These are phyloP conservation scores for Mortierella sp. DNA, from an alignment of 371 early-diverging fungal genomes.

Conservation along the genomic window DNA sequence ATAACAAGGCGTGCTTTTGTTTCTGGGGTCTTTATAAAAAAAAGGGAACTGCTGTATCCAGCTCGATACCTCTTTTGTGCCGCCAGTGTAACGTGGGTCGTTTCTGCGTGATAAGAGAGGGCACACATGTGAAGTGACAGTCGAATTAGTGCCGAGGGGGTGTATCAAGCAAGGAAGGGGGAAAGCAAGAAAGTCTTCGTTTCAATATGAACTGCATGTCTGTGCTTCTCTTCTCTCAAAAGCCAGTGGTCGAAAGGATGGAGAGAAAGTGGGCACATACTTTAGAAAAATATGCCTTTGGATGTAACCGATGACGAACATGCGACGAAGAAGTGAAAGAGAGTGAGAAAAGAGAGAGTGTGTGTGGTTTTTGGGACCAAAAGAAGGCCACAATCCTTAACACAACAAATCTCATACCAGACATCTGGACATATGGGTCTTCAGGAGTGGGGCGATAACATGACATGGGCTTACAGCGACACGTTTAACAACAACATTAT, in stretches of 20 bases:
- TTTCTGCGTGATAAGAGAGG: not conserved
- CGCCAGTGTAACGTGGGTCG: slow-evolving; percentile 7
- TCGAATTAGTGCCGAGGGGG: slow-evolving; percentile 5
- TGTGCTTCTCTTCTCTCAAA: slow-evolving; percentile 1
- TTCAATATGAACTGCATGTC: slow-evolving; percentile 8
- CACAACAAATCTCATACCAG: not conserved
- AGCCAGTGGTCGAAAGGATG: not conserved
- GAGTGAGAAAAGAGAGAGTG: not conserved
- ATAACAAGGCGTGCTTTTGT: slow-evolving; percentile 3
- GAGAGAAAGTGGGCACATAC: not conserved
- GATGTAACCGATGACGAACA: slow-evolving; percentile 1
- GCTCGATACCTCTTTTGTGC: not conserved
- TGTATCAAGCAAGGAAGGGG: not conserved
- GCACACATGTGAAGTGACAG: not conserved
- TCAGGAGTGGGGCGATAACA: slow-evolving; percentile 8
- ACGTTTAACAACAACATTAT: not conserved
- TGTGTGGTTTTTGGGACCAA: not conserved
- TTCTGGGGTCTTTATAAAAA: not conserved
- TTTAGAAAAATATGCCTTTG: too few species aligned
- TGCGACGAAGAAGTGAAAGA: not conserved
- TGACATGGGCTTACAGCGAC: not conserved
- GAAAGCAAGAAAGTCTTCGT: not conserved
- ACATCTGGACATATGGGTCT: not conserved
- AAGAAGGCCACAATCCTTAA: not conserved
- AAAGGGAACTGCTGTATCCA: not conserved